phyloP scores from a whole-genome alignment of 2,329 filamentous ascomycete genomes.

The Aspergillus pseudoglaucus region DNA sequence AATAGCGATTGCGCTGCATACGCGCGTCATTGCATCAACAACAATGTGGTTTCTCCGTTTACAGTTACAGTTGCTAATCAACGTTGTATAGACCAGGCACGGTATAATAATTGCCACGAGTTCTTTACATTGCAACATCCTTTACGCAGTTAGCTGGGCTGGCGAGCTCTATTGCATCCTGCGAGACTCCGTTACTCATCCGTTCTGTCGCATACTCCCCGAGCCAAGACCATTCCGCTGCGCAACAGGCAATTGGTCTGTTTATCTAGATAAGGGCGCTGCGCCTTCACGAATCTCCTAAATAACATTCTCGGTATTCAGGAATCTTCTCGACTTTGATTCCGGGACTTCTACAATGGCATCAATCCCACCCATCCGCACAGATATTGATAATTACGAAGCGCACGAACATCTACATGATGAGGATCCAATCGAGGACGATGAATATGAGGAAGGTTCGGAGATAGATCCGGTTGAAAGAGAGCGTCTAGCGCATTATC shows the following conservation, averaged over 20 bases:
- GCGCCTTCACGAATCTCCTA: too few species aligned
- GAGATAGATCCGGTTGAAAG: conserved; percentile 23
- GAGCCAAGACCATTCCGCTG: too few species aligned
- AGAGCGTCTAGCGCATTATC: conserved; percentile 26
- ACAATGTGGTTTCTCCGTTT: neutral
- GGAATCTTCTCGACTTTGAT: neutral
- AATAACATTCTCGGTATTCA: too few species aligned
- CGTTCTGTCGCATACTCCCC: too few species aligned
- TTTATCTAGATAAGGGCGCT: too few species aligned
- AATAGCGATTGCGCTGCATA: conserved; percentile 8
- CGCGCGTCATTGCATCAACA: conserved; percentile 13
- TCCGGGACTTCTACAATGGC: conserved; percentile 15
- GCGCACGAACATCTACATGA: conserved; percentile 21
- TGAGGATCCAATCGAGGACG: conserved; percentile 24
- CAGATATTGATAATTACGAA: conserved; percentile 17
- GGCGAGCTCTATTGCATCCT: too few species aligned
- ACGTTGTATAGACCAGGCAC: neutral
- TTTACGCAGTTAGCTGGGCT: too few species aligned
- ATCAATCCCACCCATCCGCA: conserved; percentile 16
- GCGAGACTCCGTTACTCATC: too few species aligned
- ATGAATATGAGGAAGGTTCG: conserved; percentile 24
- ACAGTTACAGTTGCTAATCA: neutral
- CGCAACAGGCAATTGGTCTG: too few species aligned
- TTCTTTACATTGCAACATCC: too few species aligned
- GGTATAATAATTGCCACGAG: too few species aligned